These are phyloP conservation scores for Microcyclospora tardicrescens DNA, from an alignment of 2,329 filamentous ascomycete genomes.

Conservation along the genomic window DNA sequence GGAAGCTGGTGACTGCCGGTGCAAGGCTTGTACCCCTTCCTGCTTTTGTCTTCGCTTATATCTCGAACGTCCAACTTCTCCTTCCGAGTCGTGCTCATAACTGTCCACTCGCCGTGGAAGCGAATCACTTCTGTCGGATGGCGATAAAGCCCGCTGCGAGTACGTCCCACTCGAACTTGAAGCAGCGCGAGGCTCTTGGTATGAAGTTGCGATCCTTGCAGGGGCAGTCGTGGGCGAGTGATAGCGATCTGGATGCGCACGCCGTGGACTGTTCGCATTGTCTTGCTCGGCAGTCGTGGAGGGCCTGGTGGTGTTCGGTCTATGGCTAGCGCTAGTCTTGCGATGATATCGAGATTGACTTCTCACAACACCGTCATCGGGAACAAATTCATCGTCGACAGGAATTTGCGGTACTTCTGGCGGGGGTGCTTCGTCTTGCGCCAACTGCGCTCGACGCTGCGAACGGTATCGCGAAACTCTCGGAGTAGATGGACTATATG, in stretches of 20 bases:
- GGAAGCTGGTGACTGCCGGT: not conserved
- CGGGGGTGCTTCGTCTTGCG: slow-evolving; percentile 15
- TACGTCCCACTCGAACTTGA: not conserved
- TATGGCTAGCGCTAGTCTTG: slow-evolving; percentile 9
- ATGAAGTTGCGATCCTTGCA: not conserved
- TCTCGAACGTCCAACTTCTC: not conserved
- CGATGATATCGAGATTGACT: slow-evolving; percentile 21
- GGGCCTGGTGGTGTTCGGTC: slow-evolving; percentile 5
- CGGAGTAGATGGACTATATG: slow-evolving; percentile 7
- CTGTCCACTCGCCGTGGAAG: not conserved
- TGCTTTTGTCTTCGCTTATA: not conserved
- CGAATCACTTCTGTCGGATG: no score
- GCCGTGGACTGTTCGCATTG: slow-evolving; percentile 4
- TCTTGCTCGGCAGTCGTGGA: slow-evolving; percentile 5
- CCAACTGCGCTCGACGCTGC: slow-evolving; percentile 33
- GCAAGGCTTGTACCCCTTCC: not conserved
- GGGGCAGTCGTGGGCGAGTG: not conserved
- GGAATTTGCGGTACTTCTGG: slow-evolving; percentile 3
- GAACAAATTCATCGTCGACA: slow-evolving; percentile 2
- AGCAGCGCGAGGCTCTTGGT: not conserved
- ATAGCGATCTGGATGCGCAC: slow-evolving; percentile 6
- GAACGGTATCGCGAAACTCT: slow-evolving; percentile 48
- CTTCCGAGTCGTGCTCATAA: not conserved
- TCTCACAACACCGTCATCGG: slow-evolving; percentile 12
- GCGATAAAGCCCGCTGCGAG: no score